These are phyloP conservation scores for Raphanus hybrid DNA, from an alignment of 441 rosid species.

Conservation along the genomic window DNA sequence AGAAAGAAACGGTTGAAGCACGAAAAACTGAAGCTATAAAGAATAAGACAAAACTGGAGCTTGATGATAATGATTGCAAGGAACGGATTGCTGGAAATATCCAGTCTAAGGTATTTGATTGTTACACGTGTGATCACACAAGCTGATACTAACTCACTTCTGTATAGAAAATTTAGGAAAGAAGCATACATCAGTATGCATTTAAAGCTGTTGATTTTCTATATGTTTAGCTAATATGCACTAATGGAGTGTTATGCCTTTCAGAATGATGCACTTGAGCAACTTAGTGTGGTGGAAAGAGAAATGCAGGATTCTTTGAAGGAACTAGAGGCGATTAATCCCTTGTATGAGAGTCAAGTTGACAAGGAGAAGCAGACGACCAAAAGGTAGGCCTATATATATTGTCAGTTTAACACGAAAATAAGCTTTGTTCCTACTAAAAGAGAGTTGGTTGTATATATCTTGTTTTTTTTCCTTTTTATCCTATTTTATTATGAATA, in stretches of 20 bases:
- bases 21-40: constrained; percentile 76
- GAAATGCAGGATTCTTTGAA: constrained; percentile 82
- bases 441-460: constrained; percentile 10
- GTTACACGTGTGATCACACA: constrained; percentile 15
- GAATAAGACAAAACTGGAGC: constrained; percentile 85
- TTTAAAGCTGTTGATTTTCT: constrained; percentile 2
- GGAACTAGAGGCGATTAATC: constrained; percentile 82
- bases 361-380: constrained; percentile 73
- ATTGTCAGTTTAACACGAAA: not conserved
- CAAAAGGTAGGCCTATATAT: constrained; percentile 64
- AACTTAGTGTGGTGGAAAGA: constrained; percentile 61
- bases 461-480: too few relatives aligned
- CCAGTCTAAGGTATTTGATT: constrained; percentile 68
- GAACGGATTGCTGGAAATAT: constrained; percentile 74
- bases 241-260: constrained; percentile 39
- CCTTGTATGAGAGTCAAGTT: constrained; percentile 66
- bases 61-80: constrained; percentile 82
- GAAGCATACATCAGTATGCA: constrained; percentile 18
- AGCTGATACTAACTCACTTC: constrained; percentile 37
- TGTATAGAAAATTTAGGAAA: not conserved
- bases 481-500: not conserved
- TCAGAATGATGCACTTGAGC: constrained; percentile 83
- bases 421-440: constrained; percentile 20
- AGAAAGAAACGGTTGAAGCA: constrained; percentile 74
- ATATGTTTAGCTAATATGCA: not conserved